Evolutionary conservation across 2,329 filamentous ascomycete species (phyloP).

Genomic region (Tolypocladium ophioglossoides): DNA sequence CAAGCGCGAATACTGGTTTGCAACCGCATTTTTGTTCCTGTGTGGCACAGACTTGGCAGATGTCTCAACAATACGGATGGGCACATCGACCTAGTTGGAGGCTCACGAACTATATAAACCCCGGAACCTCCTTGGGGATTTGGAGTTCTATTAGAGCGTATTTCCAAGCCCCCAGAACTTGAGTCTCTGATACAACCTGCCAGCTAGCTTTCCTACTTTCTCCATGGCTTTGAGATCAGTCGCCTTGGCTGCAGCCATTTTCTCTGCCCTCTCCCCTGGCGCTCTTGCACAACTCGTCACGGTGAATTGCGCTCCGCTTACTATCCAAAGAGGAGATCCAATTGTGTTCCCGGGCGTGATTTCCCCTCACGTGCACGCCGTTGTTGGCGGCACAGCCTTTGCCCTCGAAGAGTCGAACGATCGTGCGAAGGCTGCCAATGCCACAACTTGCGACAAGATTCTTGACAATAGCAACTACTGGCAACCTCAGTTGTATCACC

Average conservation of each 20-base stretch:
- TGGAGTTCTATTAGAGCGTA: neutral
- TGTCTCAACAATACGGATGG: neutral
- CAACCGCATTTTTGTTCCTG: neutral
- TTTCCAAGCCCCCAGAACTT: neutral
- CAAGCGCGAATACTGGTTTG: neutral
- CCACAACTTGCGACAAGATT: slow-evolving; percentile 53
- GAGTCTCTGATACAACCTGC: neutral
- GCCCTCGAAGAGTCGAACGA: slow-evolving; percentile 41
- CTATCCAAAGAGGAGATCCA: slow-evolving; percentile 43
- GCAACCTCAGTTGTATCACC: slow-evolving; percentile 46
- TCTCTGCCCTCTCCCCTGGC: neutral
- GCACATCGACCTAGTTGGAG: neutral
- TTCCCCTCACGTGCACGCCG: slow-evolving; percentile 47
- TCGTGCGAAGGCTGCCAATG: slow-evolving; percentile 41
- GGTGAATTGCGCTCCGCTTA: slow-evolving; percentile 15
- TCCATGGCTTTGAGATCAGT: neutral
- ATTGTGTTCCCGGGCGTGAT: slow-evolving; percentile 44
- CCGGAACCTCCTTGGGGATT: neutral
- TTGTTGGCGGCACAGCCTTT: slow-evolving; percentile 54
- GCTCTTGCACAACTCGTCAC: slow-evolving; percentile 13
- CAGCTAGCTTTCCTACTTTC: too few species aligned
- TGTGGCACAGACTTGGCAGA: neutral
- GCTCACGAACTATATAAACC: neutral
- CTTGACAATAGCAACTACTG: slow-evolving; percentile 59
- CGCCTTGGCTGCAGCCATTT: neutral